Evolutionary conservation across 495 filamentous ascomycete genomes (phyloP).

Genomic region (Penicillium mononematosum): DNA sequence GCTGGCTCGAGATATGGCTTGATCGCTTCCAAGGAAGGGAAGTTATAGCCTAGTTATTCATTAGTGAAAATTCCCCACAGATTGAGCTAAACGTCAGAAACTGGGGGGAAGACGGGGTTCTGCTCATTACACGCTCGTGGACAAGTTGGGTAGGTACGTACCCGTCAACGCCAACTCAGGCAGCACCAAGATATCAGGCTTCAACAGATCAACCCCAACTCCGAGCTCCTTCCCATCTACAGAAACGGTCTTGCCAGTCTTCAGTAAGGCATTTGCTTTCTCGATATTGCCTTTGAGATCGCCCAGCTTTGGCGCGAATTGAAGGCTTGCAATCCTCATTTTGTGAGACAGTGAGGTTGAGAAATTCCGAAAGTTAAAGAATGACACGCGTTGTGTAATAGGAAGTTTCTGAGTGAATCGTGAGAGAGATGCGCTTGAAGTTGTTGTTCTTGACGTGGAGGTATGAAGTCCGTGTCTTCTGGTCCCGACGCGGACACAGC

Average conservation of each 20-base stretch:
- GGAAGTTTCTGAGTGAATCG: too few species aligned
- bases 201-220: slow-evolving; percentile 30
- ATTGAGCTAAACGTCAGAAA: not conserved
- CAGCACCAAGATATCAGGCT: slow-evolving; percentile 65
- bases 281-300: slow-evolving; percentile 74
- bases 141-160: slow-evolving; percentile 36
- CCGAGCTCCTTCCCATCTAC: slow-evolving; percentile 7
- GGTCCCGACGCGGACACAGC: slow-evolving; percentile 12
- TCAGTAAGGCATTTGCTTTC: slow-evolving; percentile 69
- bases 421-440: not conserved
- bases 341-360: slow-evolving; percentile 20
- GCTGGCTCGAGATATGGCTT: slow-evolving; percentile 77
- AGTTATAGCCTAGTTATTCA: slow-evolving; percentile 74
- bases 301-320: slow-evolving; percentile 72
- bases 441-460: slow-evolving; percentile 1
- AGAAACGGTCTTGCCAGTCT: slow-evolving; percentile 31
- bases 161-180: slow-evolving; percentile 89
- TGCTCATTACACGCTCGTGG: not conserved
- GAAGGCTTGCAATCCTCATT: slow-evolving; percentile 84
- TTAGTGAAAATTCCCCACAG: not conserved
- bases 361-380: slow-evolving; percentile 5
- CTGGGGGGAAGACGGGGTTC: not conserved
- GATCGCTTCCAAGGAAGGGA: slow-evolving; percentile 74
- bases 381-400: not conserved
- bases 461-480: slow-evolving; percentile 7